Evolutionary conservation across 805 yeast genomes (phyloP).

Genomic region (Komagataella phaffii): DNA sequence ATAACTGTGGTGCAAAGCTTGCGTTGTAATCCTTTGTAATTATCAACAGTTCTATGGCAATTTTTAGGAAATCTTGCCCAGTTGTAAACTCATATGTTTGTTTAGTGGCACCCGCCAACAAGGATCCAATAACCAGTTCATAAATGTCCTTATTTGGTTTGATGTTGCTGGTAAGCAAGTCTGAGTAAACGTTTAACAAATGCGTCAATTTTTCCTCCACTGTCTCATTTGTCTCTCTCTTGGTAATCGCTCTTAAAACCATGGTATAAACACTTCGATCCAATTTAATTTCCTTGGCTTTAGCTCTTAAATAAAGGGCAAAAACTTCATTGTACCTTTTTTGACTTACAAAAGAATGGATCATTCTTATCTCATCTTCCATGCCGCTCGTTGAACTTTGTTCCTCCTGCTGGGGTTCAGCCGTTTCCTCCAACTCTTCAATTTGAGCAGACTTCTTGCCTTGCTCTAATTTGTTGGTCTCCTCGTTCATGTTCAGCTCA

Average conservation of each 20-base stretch:
- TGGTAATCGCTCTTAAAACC: slow-evolving; percentile 39
- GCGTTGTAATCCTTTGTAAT: slow-evolving; percentile 9
- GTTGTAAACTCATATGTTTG: slow-evolving; percentile 18
- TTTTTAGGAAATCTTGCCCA: slow-evolving; percentile 33
- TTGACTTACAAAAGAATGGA: slow-evolving; percentile 10
- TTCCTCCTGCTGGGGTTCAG: neutral
- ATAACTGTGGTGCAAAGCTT: slow-evolving; percentile 5
- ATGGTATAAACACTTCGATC: slow-evolving; percentile 36
- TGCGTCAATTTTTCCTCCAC: slow-evolving; percentile 50
- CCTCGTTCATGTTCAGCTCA: neutral
- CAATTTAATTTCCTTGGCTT: slow-evolving; percentile 27
- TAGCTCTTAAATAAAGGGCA: slow-evolving; percentile 17
- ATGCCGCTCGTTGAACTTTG: slow-evolving; percentile 1
- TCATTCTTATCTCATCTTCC: slow-evolving; percentile 10
- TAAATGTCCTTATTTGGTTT: slow-evolving; percentile 48
- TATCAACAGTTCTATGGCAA: slow-evolving; percentile 31
- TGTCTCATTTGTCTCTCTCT: slow-evolving; percentile 38
- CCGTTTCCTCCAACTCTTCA: neutral
- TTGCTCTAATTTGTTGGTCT: neutral
- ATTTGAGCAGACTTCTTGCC: slow-evolving; percentile 2
- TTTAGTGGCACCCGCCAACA: slow-evolving; percentile 32
- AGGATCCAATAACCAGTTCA: slow-evolving; percentile 32
- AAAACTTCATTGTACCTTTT: slow-evolving; percentile 19
- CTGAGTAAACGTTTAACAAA: slow-evolving; percentile 55
- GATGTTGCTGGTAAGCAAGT: slow-evolving; percentile 35